phyloP scores from a whole-genome alignment of 1,139 yeast genomes.

The Sugiyamaella castrensis region DNA sequence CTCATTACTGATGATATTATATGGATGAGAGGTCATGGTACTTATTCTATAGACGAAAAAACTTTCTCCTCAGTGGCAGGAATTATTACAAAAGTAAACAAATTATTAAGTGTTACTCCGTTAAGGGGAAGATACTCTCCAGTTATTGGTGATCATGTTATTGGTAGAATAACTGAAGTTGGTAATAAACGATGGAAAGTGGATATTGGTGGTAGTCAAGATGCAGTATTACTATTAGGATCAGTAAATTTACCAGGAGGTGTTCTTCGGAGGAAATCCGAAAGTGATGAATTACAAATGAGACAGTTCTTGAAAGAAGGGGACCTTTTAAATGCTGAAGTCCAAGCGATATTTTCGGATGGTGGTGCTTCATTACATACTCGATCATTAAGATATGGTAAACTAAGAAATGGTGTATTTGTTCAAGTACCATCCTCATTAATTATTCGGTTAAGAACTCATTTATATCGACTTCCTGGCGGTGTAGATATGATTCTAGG shows the following conservation, averaged over 20 bases:
- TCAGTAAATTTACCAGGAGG: slow-evolving; percentile 98
- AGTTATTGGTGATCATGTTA: slow-evolving; percentile 93
- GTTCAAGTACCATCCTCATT: slow-evolving; percentile 77
- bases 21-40: slow-evolving; percentile 99
- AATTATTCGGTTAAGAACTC: slow-evolving; percentile 80
- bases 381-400: slow-evolving; percentile 91
- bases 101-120: slow-evolving; percentile 81
- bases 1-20: slow-evolving; percentile 89
- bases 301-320: slow-evolving; percentile 92
- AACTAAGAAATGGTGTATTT: slow-evolving; percentile 85
- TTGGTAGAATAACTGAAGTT: slow-evolving; percentile 92
- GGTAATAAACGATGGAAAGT: slow-evolving; percentile 96
- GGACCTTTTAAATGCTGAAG: slow-evolving; percentile 94
- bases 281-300: slow-evolving; percentile 96
- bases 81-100: slow-evolving; percentile 77
- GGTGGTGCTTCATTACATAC: slow-evolving; percentile 96
- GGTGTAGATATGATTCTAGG: slow-evolving; percentile 88
- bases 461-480: slow-evolving; percentile 83
- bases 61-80: slow-evolving; percentile 96
- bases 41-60: slow-evolving; percentile 64
- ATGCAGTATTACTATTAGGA: slow-evolving; percentile 89
- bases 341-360: slow-evolving; percentile 82
- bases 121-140: slow-evolving; percentile 84
- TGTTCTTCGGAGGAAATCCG: slow-evolving; percentile 86
- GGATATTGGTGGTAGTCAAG: slow-evolving; percentile 90